These are phyloP conservation scores for Blastobotrys ciferrii DNA, from an alignment of 1,139 yeast genomes.

Conservation along the genomic window DNA sequence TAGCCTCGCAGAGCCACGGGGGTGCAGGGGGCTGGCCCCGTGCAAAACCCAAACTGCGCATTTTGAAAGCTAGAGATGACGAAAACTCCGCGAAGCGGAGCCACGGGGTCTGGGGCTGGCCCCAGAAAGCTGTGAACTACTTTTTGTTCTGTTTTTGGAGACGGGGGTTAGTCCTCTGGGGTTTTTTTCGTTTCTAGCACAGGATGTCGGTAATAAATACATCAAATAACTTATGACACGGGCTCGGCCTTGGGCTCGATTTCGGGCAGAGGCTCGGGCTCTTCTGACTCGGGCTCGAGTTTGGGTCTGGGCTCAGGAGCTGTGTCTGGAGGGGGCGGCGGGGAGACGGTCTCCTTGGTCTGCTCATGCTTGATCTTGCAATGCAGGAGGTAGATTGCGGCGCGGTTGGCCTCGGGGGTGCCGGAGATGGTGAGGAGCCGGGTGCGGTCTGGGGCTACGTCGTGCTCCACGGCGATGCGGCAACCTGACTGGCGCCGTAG, in stretches of 20 bases:
- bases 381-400: conserved; percentile 62
- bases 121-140: no score
- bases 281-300: not conserved
- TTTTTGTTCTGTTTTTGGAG: no score
- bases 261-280: not conserved
- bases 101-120: no score
- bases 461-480: conserved; percentile 55
- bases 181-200: no score
- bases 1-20: no score
- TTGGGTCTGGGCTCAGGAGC: not conserved
- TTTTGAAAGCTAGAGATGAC: no score
- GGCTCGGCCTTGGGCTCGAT: not conserved
- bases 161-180: no score
- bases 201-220: no score
- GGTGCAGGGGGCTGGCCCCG: no score
- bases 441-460: conserved; percentile 40
- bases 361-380: conserved; percentile 1
- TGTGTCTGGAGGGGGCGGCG: not conserved
- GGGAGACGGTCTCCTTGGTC: conserved; percentile 3
- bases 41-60: no score
- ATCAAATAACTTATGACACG: no score
- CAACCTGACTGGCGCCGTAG: conserved; percentile 76
- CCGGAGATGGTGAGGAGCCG: conserved; percentile 73
- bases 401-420: conserved; percentile 63
- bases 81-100: no score